Percentiles rank a stretch among this genome's conserved stretches.
These are phyloP conservation scores for Eucalyptus cloeziana DNA, from an alignment of 345 rosid species.

Conservation along the genomic window DNA sequence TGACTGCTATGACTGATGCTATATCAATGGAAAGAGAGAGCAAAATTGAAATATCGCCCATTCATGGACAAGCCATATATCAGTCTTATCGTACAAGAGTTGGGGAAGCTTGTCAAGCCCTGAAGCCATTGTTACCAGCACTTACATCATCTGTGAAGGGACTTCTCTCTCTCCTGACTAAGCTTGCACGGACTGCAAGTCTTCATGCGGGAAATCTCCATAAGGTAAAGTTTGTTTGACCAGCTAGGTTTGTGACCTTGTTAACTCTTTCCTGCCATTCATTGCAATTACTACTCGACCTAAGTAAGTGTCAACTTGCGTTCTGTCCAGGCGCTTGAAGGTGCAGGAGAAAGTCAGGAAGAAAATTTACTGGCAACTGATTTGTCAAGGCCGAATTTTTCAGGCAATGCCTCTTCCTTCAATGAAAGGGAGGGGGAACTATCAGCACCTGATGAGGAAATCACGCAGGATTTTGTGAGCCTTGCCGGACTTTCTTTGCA, in stretches of 20 bases:
- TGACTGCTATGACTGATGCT: slow-evolving; percentile 76
- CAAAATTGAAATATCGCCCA: slow-evolving; percentile 66
- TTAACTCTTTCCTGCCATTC: not conserved
- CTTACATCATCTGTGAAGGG: slow-evolving; percentile 45
- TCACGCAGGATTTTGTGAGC: slow-evolving; percentile 18
- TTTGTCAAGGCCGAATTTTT: slow-evolving; percentile 39
- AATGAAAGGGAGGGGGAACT: slow-evolving; percentile 29
- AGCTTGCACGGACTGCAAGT: slow-evolving; percentile 82
- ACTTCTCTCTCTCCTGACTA: slow-evolving; percentile 45
- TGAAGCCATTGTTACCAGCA: slow-evolving; percentile 52
- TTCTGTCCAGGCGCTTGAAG: slow-evolving; percentile 61
- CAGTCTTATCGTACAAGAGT: slow-evolving; percentile 67
- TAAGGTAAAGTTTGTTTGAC: slow-evolving; percentile 27
- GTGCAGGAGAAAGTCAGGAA: slow-evolving; percentile 59
- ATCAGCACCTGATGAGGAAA: slow-evolving; percentile 26
- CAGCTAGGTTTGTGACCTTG: not conserved
- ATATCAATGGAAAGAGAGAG: slow-evolving; percentile 64
- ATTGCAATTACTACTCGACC: not conserved
- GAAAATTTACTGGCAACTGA: slow-evolving; percentile 40
- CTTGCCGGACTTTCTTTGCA: slow-evolving; percentile 25
- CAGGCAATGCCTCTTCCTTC: slow-evolving; percentile 22
- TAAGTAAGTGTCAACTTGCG: not conserved
- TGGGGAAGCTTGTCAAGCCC: slow-evolving; percentile 61
- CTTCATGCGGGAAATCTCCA: slow-evolving; percentile 83
- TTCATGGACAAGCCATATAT: slow-evolving; percentile 88